Conservation (phyloP, 495 filamentous ascomycete genomes). For the Trichoderma asperelloides region DNA sequence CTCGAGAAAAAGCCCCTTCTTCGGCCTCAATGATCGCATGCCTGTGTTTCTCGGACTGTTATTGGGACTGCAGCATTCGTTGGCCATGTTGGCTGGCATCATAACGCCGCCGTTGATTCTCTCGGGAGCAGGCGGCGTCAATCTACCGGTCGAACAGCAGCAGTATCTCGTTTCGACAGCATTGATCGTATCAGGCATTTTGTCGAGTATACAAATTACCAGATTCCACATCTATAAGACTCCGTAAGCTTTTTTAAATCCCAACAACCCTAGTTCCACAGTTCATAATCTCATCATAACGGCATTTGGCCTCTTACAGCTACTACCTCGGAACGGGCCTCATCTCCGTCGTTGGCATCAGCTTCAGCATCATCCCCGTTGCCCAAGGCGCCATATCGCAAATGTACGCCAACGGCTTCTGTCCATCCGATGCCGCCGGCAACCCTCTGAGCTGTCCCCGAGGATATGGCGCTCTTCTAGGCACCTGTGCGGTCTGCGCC, state of each 20-base stretch:
- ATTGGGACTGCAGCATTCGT: conserved; percentile 39
- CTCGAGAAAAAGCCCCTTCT: conserved; percentile 59
- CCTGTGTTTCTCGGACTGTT: conserved; percentile 67
- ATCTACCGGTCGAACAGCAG: conserved; percentile 47
- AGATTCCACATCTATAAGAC: conserved; percentile 74
- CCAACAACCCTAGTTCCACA: background rate
- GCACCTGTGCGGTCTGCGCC: conserved; percentile 62
- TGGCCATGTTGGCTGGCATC: conserved; percentile 46
- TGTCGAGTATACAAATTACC: conserved; percentile 75
- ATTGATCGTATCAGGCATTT: conserved; percentile 73
- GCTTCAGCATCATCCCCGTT: conserved; percentile 81
- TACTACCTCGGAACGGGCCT: conserved; percentile 82
- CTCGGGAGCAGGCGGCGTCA: conserved; percentile 52
- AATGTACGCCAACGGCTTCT: conserved; percentile 79
- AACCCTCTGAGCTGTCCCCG: conserved; percentile 68
- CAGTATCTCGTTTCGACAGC: conserved; percentile 88
- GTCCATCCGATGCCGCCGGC: conserved; percentile 54
- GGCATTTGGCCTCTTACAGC: background rate
- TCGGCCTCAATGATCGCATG: conserved; percentile 76
- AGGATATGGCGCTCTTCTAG: conserved; percentile 78
- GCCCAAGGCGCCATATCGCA: conserved; percentile 67
- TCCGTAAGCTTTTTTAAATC: conserved; percentile 38
- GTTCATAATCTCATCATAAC: background rate
- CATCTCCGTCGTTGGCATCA: conserved; percentile 84
- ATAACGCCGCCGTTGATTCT: conserved; percentile 80